Evolutionary conservation across 2,329 filamentous ascomycete species (phyloP).

Genomic region (Cercospora canescens): DNA sequence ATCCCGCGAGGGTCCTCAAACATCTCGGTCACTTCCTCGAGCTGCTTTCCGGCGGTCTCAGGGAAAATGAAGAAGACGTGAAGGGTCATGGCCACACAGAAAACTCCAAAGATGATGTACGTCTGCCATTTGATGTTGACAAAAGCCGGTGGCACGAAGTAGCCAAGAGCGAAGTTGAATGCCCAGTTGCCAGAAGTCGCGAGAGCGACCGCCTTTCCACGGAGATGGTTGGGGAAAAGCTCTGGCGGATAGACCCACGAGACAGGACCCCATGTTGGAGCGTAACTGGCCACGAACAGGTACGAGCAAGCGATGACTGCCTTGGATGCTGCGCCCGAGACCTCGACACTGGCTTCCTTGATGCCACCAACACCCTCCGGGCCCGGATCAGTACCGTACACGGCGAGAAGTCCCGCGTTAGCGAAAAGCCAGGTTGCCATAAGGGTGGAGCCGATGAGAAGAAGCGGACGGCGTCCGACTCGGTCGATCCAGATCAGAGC

Average conservation of each 20-base stretch:
- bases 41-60: slow-evolving; percentile 72
- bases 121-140: slow-evolving; percentile 59
- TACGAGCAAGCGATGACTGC: slow-evolving; percentile 65
- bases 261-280: slow-evolving; percentile 54
- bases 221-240: slow-evolving; percentile 62
- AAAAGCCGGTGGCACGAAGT: slow-evolving; percentile 61
- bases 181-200: slow-evolving; percentile 58
- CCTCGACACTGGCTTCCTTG: slow-evolving; percentile 42
- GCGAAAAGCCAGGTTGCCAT: slow-evolving; percentile 66
- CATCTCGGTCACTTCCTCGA: slow-evolving; percentile 76
- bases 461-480: slow-evolving; percentile 70
- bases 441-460: slow-evolving; percentile 64
- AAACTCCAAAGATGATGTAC: slow-evolving; percentile 71
- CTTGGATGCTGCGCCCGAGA: slow-evolving; percentile 39
- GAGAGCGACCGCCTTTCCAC: slow-evolving; percentile 61
- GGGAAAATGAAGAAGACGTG: slow-evolving; percentile 66
- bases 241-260: slow-evolving; percentile 68
- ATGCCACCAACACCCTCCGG: slow-evolving; percentile 39
- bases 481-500: slow-evolving; percentile 73
- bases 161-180: slow-evolving; percentile 58
- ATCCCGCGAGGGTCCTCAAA: slow-evolving; percentile 51
- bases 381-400: slow-evolving; percentile 51
- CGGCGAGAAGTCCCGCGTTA: slow-evolving; percentile 62
- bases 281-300: slow-evolving; percentile 69
- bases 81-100: slow-evolving; percentile 63